Evolutionary conservation across 78 protist species (phyloP), one percentile per base, ranked within the genome.

Genomic region (Dictyostelium firmibasis): DNA sequence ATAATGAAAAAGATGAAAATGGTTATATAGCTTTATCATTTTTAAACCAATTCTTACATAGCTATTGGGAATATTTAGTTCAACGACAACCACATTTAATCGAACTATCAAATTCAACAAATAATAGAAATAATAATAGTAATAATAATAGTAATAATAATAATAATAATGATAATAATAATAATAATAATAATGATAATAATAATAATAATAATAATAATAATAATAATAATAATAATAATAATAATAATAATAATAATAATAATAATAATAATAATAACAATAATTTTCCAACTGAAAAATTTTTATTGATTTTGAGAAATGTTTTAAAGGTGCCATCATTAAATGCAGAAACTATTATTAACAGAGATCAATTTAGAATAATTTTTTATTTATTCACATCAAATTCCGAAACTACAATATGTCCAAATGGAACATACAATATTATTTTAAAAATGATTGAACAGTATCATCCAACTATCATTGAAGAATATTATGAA

Each of bases 391-490:
- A 35, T 77, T 77, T 86, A 50, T 86, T 86, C 64, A 86, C 77
- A 5, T 77, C 53, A 27, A 83, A 86, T 86, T 35, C 85, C 1
- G 74, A 25, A 38, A 43, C 38, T 31, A 13, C 35, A 25, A 64
- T 20, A n/a, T 86, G 93, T 60, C 93, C 93, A 20, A 75, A 86
- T 86, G 93, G 93, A 44, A 23, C 74, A 4, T 35, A 41, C 3
- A 44, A 20, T 18, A 86, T 77, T 4, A 29, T 77, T 14, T 38
- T 38, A n/a, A 18, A 76, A 50, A 81, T 78, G 64, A 81, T 87
- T 43, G 69, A 87, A 77, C 93, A 87, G 62, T 87, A 87, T 62
- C 93, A 87, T 62, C 44, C 85, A 13, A 77, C 93, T 6, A 36
- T 64, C 13, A 18, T 60, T 27, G 53, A 44, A 44, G 62, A 50